Evolutionary conservation across 495 filamentous ascomycete species (phyloP).

Genomic region (Aspergillus sclerotiicarbonarius): DNA sequence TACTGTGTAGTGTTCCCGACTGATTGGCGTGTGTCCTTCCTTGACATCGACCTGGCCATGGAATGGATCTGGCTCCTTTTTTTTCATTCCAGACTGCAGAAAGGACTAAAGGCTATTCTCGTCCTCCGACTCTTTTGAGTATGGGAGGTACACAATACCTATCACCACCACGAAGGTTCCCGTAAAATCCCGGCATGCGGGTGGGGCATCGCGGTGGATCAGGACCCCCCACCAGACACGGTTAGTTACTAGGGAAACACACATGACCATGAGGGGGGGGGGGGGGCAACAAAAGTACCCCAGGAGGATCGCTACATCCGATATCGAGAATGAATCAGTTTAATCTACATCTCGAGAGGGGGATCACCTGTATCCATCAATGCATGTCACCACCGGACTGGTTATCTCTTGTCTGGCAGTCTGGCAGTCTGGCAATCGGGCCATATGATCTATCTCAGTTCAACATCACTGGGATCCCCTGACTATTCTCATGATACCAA

Average conservation of each 20-base stretch:
- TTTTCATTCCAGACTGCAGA: not conserved
- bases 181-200: slow-evolving; percentile 19
- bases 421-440: too few species aligned
- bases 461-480: not conserved
- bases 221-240: not conserved
- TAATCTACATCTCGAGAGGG: too few species aligned
- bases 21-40: too few species aligned
- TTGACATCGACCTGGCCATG: not conserved
- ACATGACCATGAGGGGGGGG: slow-evolving; percentile 11
- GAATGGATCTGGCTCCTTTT: not conserved
- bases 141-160: not conserved
- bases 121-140: not conserved
- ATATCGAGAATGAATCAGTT: not conserved
- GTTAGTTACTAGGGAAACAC: slow-evolving; percentile 26
- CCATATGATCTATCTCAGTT: too few species aligned
- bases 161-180: slow-evolving; percentile 5
- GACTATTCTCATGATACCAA: too few species aligned
- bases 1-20: not conserved
- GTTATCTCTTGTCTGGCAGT: too few species aligned
- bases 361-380: not conserved
- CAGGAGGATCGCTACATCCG: not conserved
- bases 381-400: not conserved
- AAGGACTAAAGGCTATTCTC: not conserved
- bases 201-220: slow-evolving; percentile 9
- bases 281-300: not conserved